Evolutionary conservation across 345 rosid species (phyloP), one percentile per base, ranked within the genome.

Genomic region (Adansonia digitata): DNA sequence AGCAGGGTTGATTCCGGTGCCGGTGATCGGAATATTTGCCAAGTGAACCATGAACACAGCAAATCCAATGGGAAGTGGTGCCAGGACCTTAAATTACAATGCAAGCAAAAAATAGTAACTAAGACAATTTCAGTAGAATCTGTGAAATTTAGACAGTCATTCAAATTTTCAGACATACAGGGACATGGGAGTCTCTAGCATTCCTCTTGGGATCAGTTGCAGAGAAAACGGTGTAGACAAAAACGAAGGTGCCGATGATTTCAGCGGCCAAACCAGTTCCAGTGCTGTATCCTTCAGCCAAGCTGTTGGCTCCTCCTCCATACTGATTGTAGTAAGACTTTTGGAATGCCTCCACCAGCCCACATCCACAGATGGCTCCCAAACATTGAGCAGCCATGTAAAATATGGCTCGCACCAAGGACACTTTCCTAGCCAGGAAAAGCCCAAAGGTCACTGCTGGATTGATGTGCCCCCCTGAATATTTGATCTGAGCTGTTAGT

Each of bases 31-130:
- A 75, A 89, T 89, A 20, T 90, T 89, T 5, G 91, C 91, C 65
- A 89, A 80, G 82, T 89, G 93, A 22, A 87, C 90, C 87, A 89
- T 83, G 76, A 89, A 89, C 82, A 89, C 93, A 8, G 91, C 86
- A 59, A 89, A 87, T 0, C 91, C 93, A 69, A 87, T 87, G 0
- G 91, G 90, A 40, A 89, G 85, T 35, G 93, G 93, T 17, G 88
- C 91, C 83, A 89, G 80, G 3, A 89, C 88, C 91, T 89, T 39
- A 17, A 46, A 52, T 20, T 37, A 67, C 14, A 57, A 61, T 22
- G 34, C 4, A n/a, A 8, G 13, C 34, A 2, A 63, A 53, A 55
- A 62, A 45, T 20, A 74, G 15, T 5, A 20, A 57, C 60, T 22
- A 20, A 56, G 34, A 31, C 9, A 22, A 35, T n/a, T n/a, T n/a